Base-by-base conservation (phyloP, 139 green algal species). In the Diplosphaera chodatii region DNA sequence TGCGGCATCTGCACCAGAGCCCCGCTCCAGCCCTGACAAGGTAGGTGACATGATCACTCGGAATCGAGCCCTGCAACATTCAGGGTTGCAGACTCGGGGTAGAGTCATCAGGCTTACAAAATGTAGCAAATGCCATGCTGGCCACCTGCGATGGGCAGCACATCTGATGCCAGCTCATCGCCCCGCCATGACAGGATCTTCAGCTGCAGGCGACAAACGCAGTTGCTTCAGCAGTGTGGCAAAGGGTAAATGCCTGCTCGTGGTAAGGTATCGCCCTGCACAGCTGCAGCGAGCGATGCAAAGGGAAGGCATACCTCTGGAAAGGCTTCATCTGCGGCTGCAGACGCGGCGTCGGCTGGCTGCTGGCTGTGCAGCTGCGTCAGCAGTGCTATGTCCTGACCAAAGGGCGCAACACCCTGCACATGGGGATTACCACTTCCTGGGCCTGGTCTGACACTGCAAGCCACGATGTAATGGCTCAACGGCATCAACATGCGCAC, bases 351-450 rank as follows among this genome's bases (percentile, higher is more conserved):
- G 68, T 32, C 37, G 48, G 63, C 77, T 64, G 18, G 34, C 32
- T 40, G 13, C 0, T 55, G 48, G 41, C 69, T 82, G 65, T 70
- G 76, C 71, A 63, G 22, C 33, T 72, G 85, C 18, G 76, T 77
- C 56, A 95, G 73, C 56, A 93, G 71, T 1, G 90, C 84, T 28
- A 94, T 71, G 31, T 89, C 80, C 25, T 77, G 29, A 13, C 86
- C 91, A 84, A 93, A 93, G 13, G 90, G 83, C n/a, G 89, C 82
- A 48, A 88, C 78, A 18, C 88, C 89, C 78, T 86, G 78, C 37
- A n/a, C n/a, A n/a, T n/a, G n/a, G 48, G 23, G 2, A 40, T 4
- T 25, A 59, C 48, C n/a, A n/a, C n/a, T n/a, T n/a, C n/a, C n/a
- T n/a, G n/a, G n/a, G n/a, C n/a, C n/a, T n/a, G n/a, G n/a, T n/a